Conservation (phyloP, 208 protist genomes). For the Lotmaria passim region DNA sequence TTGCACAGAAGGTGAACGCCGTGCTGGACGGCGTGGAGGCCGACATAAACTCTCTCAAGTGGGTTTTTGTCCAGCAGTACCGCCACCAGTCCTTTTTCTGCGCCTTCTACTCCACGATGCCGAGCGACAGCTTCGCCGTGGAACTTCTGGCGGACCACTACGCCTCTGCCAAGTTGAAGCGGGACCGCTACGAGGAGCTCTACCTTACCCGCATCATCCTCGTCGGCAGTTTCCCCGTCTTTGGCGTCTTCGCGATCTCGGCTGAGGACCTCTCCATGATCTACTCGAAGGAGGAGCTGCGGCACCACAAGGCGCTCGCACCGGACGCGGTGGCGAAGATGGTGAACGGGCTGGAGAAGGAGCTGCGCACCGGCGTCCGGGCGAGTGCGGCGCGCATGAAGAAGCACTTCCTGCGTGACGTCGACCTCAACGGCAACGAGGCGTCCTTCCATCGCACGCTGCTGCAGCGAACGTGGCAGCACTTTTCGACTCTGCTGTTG, state of each 20-base stretch:
- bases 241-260: slow-evolving; percentile 74
- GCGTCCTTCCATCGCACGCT: slow-evolving; percentile 83
- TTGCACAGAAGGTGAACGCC: slow-evolving; percentile 44
- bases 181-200: slow-evolving; percentile 83
- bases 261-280: slow-evolving; percentile 81
- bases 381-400: slow-evolving; percentile 75
- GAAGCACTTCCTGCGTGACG: slow-evolving; percentile 83
- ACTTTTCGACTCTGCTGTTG: slow-evolving; percentile 70
- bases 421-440: slow-evolving; percentile 54
- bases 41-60: slow-evolving; percentile 64
- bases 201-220: slow-evolving; percentile 87
- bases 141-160: slow-evolving; percentile 73
- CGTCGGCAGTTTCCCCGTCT: slow-evolving; percentile 74
- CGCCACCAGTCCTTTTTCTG: slow-evolving; percentile 92
- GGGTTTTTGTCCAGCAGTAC: slow-evolving; percentile 84
- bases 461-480: slow-evolving; percentile 83
- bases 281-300: slow-evolving; percentile 84
- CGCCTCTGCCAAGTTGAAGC: slow-evolving; percentile 64
- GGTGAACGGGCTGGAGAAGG: slow-evolving; percentile 63
- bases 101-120: slow-evolving; percentile 74
- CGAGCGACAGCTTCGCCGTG: slow-evolving; percentile 53
- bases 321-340: slow-evolving; percentile 67
- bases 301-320: slow-evolving; percentile 78
- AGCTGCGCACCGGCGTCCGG: slow-evolving; percentile 70
- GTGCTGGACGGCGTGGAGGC: slow-evolving; percentile 57